Base-by-base conservation (phyloP, 768 basidiomycete species). In the Boletales sp. region DNA sequence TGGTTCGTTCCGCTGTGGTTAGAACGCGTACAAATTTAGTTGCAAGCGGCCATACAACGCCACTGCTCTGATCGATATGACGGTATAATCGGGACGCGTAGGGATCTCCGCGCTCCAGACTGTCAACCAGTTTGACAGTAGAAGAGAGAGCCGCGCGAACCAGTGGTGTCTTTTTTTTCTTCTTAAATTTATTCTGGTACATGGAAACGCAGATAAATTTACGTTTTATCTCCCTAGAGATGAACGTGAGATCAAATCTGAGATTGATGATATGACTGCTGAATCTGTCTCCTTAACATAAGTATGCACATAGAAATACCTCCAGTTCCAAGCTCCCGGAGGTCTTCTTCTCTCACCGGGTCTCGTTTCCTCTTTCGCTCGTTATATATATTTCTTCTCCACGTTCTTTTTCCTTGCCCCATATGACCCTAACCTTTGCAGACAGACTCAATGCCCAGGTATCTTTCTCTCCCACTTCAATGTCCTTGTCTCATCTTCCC, bases 381-480 rank as follows among this genome's bases (percentile, higher is more conserved):
- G 65, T 14, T 39, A 25, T 40, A 21, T 32, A 33, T 39, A 21
- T 35, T 40, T 47, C 55, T 39, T 34, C 30, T 44, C 15, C 38
- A 46, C 66, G 14, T 54, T 63, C 58, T n/a, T 57, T 60, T 49
- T 44, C 58, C 49, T 49, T 21, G 46, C 48, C 49, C 48, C 41
- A 50, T 41, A 74, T 74, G 72, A 68, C 65, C 33, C 61, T 74
- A 48, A 70, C 66, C 30, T 70, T 69, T 55, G 58, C 70, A 28
- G 73, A 75, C 57, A 65, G 67, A 53, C 69, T 75, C 53, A 75
- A 75, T 48, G 72, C 73, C 21, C 70, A 70, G 57, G 72, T 74
- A 31, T 15, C 42, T 60, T n/a, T 11, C 9, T 21, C 25, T 31
- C 25, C 1, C 48, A 14, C 34, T 12, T n/a, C n/a, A 1, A 1